A percentile compares a stretch with the other conserved stretches of the same genome.
Evolutionary conservation across 106 monocot species (phyloP).

Genomic region (Dendrobium huoshanense): DNA sequence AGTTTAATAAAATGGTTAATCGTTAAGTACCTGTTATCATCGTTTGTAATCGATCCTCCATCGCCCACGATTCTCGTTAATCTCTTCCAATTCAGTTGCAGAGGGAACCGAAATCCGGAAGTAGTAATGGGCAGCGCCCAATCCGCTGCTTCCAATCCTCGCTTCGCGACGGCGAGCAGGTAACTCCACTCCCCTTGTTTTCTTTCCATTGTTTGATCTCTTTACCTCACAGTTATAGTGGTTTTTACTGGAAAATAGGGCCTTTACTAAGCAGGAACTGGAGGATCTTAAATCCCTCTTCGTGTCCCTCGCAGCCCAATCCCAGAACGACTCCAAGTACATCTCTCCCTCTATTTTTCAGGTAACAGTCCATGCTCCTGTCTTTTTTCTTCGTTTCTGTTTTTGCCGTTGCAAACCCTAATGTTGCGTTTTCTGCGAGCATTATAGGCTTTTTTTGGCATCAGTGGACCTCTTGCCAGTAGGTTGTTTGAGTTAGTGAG

Average conservation of each 20-base stretch:
- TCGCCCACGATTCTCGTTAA: background rate
- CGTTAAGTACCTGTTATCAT: no score
- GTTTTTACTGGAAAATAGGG: constrained; percentile 23
- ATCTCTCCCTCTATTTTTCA: constrained; percentile 63
- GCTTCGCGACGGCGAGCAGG: constrained; percentile 48
- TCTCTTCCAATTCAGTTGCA: background rate
- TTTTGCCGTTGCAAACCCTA: background rate
- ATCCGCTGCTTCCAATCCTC: constrained; percentile 43
- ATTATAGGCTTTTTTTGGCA: constrained; percentile 55
- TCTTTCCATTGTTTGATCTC: background rate
- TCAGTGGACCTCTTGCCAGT: constrained; percentile 36
- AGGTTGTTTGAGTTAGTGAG: constrained; percentile 66
- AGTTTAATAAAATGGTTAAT: no score
- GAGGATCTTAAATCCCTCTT: constrained; percentile 63
- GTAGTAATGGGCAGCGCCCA: constrained; percentile 64
- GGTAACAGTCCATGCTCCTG: constrained; percentile 23
- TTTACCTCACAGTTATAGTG: background rate
- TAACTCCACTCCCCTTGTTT: constrained; percentile 5
- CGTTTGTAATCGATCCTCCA: background rate
- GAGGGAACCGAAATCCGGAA: background rate
- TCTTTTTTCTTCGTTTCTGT: background rate
- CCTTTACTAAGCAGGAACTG: constrained; percentile 69
- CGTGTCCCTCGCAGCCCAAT: constrained; percentile 63
- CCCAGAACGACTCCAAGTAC: constrained; percentile 46
- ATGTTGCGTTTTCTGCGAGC: background rate